Percentiles rank a stretch among this genome's conserved stretches.
Evolutionary conservation across 257 asterid genomes (phyloP).

Genomic region (Primulina tabacum): DNA sequence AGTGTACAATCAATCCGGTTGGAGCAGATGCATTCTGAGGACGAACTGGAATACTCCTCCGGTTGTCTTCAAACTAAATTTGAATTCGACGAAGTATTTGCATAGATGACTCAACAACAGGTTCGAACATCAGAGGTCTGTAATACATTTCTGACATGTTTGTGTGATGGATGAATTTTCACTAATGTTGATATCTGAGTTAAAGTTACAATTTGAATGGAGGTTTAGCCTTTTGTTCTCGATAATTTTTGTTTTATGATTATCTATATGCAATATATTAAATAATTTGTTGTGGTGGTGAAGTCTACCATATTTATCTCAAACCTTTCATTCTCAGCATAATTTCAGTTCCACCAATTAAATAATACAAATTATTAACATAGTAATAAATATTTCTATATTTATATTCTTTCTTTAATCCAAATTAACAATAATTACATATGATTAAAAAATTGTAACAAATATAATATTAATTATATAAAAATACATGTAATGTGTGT

Average conservation of each 20-base stretch:
- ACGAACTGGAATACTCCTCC: background rate
- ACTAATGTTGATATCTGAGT: background rate
- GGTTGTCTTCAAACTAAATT: background rate
- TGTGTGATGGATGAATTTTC: background rate
- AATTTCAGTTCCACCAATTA: no score
- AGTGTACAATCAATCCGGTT: constrained; percentile 28
- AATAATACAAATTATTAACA: no score
- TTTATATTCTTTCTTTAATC: no score
- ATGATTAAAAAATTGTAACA: no score
- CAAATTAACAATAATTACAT: no score
- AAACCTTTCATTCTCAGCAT: no score
- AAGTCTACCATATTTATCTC: no score
- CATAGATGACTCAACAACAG: constrained; percentile 27
- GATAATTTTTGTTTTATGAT: background rate
- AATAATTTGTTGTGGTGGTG: no score
- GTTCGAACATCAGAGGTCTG: constrained; percentile 8
- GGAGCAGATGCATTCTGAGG: constrained; percentile 9
- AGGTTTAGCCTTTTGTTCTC: background rate
- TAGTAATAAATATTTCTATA: no score
- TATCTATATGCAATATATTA: no score
- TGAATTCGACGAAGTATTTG: constrained; percentile 11
- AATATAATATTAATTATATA: no score
- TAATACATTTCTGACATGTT: background rate
- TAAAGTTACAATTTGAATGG: background rate
- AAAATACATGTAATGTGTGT: no score